Conservation (phyloP, 2,329 filamentous ascomycete genomes). For the Beauveria varroae region DNA sequence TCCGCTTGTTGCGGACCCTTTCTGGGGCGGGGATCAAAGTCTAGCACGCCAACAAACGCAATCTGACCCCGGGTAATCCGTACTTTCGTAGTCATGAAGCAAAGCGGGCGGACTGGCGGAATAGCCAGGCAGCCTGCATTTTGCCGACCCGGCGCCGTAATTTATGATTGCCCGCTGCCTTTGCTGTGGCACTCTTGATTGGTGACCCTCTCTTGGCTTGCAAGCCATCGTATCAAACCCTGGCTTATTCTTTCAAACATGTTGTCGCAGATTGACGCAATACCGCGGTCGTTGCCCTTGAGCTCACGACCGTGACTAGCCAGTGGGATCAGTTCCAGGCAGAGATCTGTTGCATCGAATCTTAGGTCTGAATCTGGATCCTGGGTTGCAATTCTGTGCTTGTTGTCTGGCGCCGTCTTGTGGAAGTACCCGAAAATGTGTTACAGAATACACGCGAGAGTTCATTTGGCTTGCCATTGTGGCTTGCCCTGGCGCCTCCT, state of each 20-base stretch:
- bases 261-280: too few species aligned
- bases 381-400: background rate
- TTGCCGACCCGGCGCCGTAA: conserved; percentile 10
- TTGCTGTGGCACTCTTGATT: background rate
- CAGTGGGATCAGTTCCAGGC: background rate
- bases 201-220: background rate
- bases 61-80: conserved; percentile 4
- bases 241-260: background rate
- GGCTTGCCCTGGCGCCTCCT: background rate
- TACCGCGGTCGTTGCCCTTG: too few species aligned
- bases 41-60: conserved; percentile 5
- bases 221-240: conserved; percentile 5
- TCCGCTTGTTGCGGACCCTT: background rate
- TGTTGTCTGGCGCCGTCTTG: background rate
- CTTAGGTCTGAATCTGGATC: background rate
- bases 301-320: background rate
- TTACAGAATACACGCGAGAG: background rate
- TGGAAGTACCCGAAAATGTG: background rate
- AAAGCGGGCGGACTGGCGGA: background rate
- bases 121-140: conserved; percentile 3
- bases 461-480: background rate
- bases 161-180: background rate
- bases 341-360: background rate
- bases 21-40: background rate
- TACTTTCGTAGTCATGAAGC: background rate